Conservation (phyloP, 2,329 filamentous ascomycete genomes). For the Hymenoscyphus repandus region DNA sequence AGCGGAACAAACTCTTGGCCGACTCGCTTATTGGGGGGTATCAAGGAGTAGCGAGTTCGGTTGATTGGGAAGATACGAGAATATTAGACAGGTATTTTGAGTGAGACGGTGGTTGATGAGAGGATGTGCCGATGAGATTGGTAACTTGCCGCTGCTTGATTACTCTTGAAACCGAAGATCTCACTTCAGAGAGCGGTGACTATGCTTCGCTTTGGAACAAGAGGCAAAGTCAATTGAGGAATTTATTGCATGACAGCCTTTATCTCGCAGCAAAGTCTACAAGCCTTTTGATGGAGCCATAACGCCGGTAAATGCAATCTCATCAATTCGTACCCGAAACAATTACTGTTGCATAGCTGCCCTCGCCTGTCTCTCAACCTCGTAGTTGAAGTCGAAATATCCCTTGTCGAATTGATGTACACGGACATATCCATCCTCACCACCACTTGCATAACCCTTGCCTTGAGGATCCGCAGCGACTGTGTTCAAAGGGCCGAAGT, state of each 20-base stretch:
- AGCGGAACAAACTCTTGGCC: no score
- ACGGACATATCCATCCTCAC: conserved; percentile 97
- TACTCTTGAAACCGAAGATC: no score
- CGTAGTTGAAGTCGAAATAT: conserved; percentile 98
- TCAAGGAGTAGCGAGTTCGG: no score
- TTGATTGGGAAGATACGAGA: no score
- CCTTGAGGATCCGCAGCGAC: conserved; percentile 90
- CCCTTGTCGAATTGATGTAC: conserved; percentile 98
- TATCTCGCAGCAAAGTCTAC: conserved; percentile 11
- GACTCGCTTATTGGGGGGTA: no score
- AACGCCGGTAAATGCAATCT: conserved; percentile 30
- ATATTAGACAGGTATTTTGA: no score
- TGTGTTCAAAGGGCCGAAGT: conserved; percentile 86
- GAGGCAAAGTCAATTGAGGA: neutral
- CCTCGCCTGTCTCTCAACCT: conserved; percentile 79
- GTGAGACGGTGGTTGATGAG: no score
- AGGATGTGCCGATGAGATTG: no score
- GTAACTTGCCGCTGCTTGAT: no score
- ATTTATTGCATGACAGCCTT: neutral
- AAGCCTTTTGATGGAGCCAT: conserved; percentile 18
- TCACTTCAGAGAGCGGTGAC: neutral
- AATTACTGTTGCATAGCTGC: conserved; percentile 24
- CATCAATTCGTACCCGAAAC: conserved; percentile 7
- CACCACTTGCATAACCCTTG: conserved; percentile 88
- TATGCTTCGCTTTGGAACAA: neutral